Base-by-base conservation (phyloP, 106 monocot genomes). In the Dioscorea alata region DNA sequence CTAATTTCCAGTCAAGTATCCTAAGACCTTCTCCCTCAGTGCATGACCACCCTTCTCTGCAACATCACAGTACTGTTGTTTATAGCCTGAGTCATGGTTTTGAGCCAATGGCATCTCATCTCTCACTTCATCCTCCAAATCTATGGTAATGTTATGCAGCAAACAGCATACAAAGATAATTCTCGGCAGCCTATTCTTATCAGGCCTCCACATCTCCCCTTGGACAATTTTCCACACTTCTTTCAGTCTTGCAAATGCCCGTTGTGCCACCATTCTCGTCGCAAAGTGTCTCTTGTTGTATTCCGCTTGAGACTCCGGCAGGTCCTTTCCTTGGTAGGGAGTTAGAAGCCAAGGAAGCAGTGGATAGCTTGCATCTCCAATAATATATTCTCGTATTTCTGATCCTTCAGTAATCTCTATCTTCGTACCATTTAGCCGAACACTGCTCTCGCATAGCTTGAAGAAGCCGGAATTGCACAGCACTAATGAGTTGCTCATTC, bases 151-250 rank as follows among this genome's bases (percentile, higher is more conserved):
- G 49, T 97, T 97, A 65, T 92, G 89, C 23, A 97, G 80, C 71
- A 97, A 73, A 48, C 89, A 92, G 70, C 96, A 97, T 20, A 89
- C 96, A 19, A 85, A 74, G 35, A 92, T 89, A 35, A 97, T 97
- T 69, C 96, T 82, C 0, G 92, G 96, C 62, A 97, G 67, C 33
- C 76, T 71, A 49, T 97, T 84, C 83, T 89, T 92, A 51, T 97
- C 96, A 6, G 96, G 92, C 59, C 92, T 73, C 96, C 96, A 97
- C 86, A 97, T 92, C 70, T 86, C 96, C 15, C 96, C 96, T 16
- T 83, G 84, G 60, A 97, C 28, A 22, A 97, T 87, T 73, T 73
- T 74, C 92, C 96, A 97, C 81, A 71, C 87, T 6, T 87, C 86
- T 59, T 97, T 97, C 64, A 97, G 49, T 67, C 82, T 86, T 48